These are phyloP conservation scores for Bullera alba DNA, from an alignment of 768 basidiomycete species.

Conservation along the genomic window DNA sequence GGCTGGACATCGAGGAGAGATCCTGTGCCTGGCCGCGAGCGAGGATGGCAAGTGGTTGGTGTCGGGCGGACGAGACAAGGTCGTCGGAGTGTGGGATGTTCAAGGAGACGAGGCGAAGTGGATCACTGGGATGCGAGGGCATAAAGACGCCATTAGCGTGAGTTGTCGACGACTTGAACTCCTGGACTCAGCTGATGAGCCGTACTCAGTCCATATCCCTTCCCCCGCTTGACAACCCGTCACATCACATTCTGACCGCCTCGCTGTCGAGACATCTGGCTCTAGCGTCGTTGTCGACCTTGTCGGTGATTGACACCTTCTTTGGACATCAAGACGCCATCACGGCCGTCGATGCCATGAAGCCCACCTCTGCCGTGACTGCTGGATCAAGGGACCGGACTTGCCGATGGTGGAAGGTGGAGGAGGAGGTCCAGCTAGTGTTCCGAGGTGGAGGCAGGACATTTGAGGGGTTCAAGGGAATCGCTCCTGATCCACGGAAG, in stretches of 20 bases:
- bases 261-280: slow-evolving; percentile 72
- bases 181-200: not conserved
- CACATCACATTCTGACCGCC: slow-evolving; percentile 58
- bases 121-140: slow-evolving; percentile 74
- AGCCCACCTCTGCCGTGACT: slow-evolving; percentile 75
- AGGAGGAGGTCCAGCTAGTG: slow-evolving; percentile 88
- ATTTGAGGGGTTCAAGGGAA: slow-evolving; percentile 60
- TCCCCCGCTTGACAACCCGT: slow-evolving; percentile 64
- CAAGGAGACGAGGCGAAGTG: slow-evolving; percentile 55
- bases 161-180: slow-evolving; percentile 45
- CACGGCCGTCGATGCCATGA: slow-evolving; percentile 67
- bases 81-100: slow-evolving; percentile 78
- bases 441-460: slow-evolving; percentile 92
- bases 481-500: slow-evolving; percentile 52
- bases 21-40: slow-evolving; percentile 75
- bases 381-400: slow-evolving; percentile 88
- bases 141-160: slow-evolving; percentile 63
- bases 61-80: slow-evolving; percentile 76
- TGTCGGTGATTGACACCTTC: slow-evolving; percentile 91
- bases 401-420: slow-evolving; percentile 89
- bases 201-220: slow-evolving; percentile 62
- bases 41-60: slow-evolving; percentile 77
- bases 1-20: slow-evolving; percentile 78
- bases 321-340: slow-evolving; percentile 95
- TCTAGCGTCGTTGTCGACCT: slow-evolving; percentile 53